These are phyloP conservation scores for Guyanaporus albipodus DNA, from an alignment of 768 basidiomycete species.

Conservation along the genomic window DNA sequence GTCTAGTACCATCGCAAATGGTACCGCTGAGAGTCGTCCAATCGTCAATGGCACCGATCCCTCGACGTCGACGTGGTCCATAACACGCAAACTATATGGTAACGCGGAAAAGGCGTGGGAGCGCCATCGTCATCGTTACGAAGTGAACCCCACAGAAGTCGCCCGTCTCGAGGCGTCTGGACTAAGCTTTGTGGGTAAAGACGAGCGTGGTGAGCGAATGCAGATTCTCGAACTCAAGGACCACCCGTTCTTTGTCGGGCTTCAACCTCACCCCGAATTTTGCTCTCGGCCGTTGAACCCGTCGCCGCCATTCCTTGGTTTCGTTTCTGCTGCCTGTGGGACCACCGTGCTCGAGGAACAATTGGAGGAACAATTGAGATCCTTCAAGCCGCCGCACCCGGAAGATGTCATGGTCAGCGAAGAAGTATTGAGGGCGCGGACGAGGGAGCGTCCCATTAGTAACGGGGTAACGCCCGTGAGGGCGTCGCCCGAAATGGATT, in stretches of 20 bases:
- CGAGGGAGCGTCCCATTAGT: slow-evolving; percentile 29
- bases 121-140: slow-evolving; percentile 92
- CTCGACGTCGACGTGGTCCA: slow-evolving; percentile 64
- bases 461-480: slow-evolving; percentile 21
- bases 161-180: slow-evolving; percentile 66
- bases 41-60: slow-evolving; percentile 7
- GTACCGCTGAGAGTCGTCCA: not conserved
- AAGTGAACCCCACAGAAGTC: slow-evolving; percentile 90
- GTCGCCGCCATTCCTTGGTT: slow-evolving; percentile 94
- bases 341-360: slow-evolving; percentile 62
- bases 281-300: slow-evolving; percentile 98
- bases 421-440: slow-evolving; percentile 42
- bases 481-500: slow-evolving; percentile 20
- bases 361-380: slow-evolving; percentile 54
- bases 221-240: slow-evolving; percentile 88
- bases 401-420: slow-evolving; percentile 71
- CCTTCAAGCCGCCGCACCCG: slow-evolving; percentile 74
- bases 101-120: slow-evolving; percentile 86
- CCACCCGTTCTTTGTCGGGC: slow-evolving; percentile 89
- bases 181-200: slow-evolving; percentile 79
- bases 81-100: slow-evolving; percentile 77
- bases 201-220: slow-evolving; percentile 96
- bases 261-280: slow-evolving; percentile 98
- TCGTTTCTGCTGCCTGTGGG: slow-evolving; percentile 77
- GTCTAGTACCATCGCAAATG: slow-evolving; percentile 5